Evolutionary conservation across 139 green algal species (phyloP).

Genomic region (Gonium pectorale): DNA sequence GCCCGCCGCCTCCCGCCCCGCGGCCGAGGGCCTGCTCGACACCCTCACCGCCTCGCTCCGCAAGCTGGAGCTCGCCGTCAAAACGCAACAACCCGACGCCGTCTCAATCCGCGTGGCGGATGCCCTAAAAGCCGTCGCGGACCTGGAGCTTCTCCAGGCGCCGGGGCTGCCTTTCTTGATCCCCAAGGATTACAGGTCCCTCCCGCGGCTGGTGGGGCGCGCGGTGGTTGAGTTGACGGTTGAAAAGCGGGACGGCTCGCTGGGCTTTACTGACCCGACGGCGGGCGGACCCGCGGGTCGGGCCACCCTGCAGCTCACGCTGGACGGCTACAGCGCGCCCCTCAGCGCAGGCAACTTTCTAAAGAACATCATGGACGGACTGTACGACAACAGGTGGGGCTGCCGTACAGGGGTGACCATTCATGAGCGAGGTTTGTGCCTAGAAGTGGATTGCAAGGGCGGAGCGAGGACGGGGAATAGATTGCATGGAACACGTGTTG

Average conservation of each 20-base stretch:
- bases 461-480: too few relatives aligned
- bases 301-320: slow-evolving; percentile 56
- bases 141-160: slow-evolving; percentile 84
- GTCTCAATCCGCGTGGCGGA: slow-evolving; percentile 47
- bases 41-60: slow-evolving; percentile 45
- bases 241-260: slow-evolving; percentile 59
- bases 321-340: slow-evolving; percentile 90
- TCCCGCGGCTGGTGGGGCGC: slow-evolving; percentile 68
- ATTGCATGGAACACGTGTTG: background rate
- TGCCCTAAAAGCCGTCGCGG: slow-evolving; percentile 67
- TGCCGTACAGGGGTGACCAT: background rate
- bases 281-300: slow-evolving; percentile 48
- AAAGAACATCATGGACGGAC: slow-evolving; percentile 74
- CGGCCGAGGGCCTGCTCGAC: slow-evolving; percentile 41
- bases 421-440: too few relatives aligned
- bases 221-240: slow-evolving; percentile 58
- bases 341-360: slow-evolving; percentile 86
- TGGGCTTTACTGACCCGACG: slow-evolving; percentile 60
- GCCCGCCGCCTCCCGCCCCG: background rate
- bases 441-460: too few relatives aligned
- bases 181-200: slow-evolving; percentile 57
- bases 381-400: slow-evolving; percentile 71
- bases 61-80: slow-evolving; percentile 61
- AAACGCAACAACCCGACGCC: slow-evolving; percentile 61
- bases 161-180: slow-evolving; percentile 77